Percentiles rank a stretch among this genome's conserved stretches.
Conservation (phyloP, 768 basidiomycete genomes). For the Pleurotus tuoliensis region DNA sequence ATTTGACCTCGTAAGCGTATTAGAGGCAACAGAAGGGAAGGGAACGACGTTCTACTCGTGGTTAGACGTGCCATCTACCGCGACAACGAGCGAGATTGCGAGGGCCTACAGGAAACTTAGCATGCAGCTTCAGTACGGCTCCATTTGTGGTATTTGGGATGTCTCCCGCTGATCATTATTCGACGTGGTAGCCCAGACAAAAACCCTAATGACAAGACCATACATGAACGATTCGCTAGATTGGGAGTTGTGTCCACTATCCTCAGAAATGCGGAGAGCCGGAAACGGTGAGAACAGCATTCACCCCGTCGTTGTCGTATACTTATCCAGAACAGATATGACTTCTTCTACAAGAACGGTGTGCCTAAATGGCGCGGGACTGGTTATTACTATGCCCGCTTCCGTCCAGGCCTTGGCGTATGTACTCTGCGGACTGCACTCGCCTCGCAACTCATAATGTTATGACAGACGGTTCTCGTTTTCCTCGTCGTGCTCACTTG, state of each 20-base stretch:
- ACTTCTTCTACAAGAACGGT: conserved; percentile 96
- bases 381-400: conserved; percentile 95
- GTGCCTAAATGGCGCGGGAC: conserved; percentile 96
- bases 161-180: conserved; percentile 1
- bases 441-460: neutral
- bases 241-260: conserved; percentile 85
- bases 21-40: conserved; percentile 85
- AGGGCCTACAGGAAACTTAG: conserved; percentile 93
- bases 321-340: conserved; percentile 49
- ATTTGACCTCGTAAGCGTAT: conserved; percentile 83
- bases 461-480: conserved; percentile 59
- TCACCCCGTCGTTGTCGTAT: neutral
- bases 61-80: conserved; percentile 76
- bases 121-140: conserved; percentile 79
- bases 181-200: conserved; percentile 77
- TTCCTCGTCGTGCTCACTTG: conserved; percentile 80
- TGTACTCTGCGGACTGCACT: conserved; percentile 17
- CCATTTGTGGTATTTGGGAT: neutral
- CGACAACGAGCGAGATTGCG: conserved; percentile 70
- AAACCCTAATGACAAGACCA: conserved; percentile 78
- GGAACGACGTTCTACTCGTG: conserved; percentile 96
- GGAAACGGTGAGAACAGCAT: conserved; percentile 58
- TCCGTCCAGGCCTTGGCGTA: conserved; percentile 87
- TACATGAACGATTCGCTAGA: conserved; percentile 89
- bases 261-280: conserved; percentile 67